Percentiles rank a stretch among this genome's conserved stretches.
Evolutionary conservation across 2,329 filamentous ascomycete species (phyloP).

Genomic region (Thielaviopsis punctulata): DNA sequence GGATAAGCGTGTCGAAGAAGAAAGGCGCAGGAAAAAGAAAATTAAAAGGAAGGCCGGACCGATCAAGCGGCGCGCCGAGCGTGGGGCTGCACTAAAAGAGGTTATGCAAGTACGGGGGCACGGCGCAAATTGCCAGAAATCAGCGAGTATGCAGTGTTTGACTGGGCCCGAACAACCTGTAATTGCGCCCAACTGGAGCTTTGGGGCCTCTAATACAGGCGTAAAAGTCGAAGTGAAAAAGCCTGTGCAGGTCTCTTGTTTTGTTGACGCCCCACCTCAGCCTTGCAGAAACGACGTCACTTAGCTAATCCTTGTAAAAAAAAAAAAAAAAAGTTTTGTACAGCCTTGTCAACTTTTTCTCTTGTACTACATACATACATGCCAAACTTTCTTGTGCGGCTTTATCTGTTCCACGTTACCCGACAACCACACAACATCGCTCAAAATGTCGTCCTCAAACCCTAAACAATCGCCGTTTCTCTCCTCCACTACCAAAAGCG

Average conservation of each 20-base stretch:
- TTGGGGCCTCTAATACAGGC: no score
- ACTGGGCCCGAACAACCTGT: background rate
- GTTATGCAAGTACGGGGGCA: background rate
- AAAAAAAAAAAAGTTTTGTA: constrained; percentile 6
- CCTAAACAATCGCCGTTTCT: constrained; percentile 56
- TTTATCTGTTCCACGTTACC: background rate
- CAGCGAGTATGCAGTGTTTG: background rate
- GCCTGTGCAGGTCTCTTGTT: background rate
- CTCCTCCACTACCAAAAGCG: constrained; percentile 45
- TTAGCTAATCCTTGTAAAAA: background rate
- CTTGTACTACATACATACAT: background rate
- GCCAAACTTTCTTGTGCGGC: background rate
- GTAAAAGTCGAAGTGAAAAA: background rate
- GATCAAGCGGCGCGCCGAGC: background rate
- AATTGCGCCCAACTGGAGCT: background rate
- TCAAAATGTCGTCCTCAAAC: constrained; percentile 4
- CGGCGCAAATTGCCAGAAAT: background rate
- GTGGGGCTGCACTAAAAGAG: background rate
- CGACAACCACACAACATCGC: background rate
- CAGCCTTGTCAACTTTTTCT: constrained; percentile 10
- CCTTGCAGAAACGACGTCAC: constrained; percentile 12
- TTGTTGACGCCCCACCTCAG: constrained; percentile 8
- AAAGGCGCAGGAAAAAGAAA: background rate
- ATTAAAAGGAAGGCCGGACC: background rate
- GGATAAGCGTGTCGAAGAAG: background rate